phyloP scores from a whole-genome alignment of 352 stramenopile genomes.

The Globisporangium nunn region DNA sequence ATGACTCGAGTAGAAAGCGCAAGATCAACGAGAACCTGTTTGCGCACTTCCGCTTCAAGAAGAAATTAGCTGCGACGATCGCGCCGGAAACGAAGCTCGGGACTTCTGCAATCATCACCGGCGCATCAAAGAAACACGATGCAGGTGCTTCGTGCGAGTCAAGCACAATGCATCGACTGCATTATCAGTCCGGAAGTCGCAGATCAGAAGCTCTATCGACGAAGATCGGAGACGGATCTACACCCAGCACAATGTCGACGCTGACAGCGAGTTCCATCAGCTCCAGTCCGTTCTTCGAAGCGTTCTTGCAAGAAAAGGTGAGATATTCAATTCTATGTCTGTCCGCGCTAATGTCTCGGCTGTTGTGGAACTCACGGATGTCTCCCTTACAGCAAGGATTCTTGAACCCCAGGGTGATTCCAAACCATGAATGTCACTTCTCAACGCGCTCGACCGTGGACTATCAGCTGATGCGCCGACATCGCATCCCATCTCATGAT shows the following conservation, averaged over 20 bases:
- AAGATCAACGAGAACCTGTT: constrained; percentile 8
- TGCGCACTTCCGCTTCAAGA: constrained; percentile 11
- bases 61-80: neutral
- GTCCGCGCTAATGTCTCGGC: neutral
- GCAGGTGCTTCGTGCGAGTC: neutral
- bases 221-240: neutral
- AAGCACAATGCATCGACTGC: neutral
- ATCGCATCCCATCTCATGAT: neutral
- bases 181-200: neutral
- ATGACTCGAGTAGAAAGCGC: constrained; percentile 1
- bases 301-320: constrained; percentile 16
- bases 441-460: constrained; percentile 12
- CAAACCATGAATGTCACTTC: neutral
- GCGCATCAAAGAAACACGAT: neutral
- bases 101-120: neutral
- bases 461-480: constrained; percentile 11
- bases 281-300: constrained; percentile 13
- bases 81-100: neutral
- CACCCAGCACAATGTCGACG: no score
- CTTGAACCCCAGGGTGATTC: neutral
- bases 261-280: neutral
- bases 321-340: neutral
- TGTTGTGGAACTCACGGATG: neutral
- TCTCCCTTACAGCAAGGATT: neutral
- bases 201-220: neutral